Conservation (phyloP, 805 yeast species). For the Lipomyces orientalis region DNA sequence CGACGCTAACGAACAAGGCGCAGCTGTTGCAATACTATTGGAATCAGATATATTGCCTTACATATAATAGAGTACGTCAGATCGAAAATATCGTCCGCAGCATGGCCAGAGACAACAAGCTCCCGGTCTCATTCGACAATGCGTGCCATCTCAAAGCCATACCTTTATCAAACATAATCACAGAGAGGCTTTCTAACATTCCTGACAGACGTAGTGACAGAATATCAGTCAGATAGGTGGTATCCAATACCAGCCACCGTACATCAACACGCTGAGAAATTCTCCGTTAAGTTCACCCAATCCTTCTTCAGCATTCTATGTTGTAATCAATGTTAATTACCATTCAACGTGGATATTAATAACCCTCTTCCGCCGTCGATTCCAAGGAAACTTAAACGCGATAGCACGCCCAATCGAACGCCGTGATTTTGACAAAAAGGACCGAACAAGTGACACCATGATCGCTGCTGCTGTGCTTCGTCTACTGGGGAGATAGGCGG, state of each 20-base stretch:
- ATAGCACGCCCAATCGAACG: conserved; percentile 27
- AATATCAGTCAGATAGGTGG: neutral
- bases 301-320: neutral
- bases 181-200: neutral
- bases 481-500: neutral
- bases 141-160: conserved; percentile 1
- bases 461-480: conserved; percentile 4
- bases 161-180: neutral
- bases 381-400: conserved; percentile 33
- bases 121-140: neutral
- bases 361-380: conserved; percentile 22
- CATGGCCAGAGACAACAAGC: neutral
- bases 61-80: neutral
- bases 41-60: neutral
- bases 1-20: neutral
- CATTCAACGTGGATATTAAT: conserved; percentile 34
- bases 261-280: neutral
- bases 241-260: neutral
- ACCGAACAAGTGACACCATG: conserved; percentile 10
- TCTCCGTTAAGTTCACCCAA: neutral
- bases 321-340: conserved; percentile 12
- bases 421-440: conserved; percentile 14
- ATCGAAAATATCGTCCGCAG: neutral
- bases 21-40: neutral
- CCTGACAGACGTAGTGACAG: neutral